These are phyloP conservation scores for Fusarium oligoseptatum DNA, from an alignment of 2,329 filamentous ascomycete genomes.

Conservation along the genomic window DNA sequence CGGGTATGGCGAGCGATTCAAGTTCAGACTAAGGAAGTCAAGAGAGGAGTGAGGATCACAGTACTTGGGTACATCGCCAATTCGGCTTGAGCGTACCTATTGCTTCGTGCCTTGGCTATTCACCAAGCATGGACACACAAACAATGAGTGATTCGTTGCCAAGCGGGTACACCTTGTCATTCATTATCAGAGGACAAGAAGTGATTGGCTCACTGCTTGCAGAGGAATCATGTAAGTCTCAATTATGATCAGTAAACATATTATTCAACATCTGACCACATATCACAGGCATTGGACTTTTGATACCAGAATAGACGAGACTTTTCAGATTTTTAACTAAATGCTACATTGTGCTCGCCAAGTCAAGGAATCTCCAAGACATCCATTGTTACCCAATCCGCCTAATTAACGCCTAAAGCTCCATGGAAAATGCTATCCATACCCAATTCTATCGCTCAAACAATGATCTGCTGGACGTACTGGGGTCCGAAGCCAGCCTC, in stretches of 20 bases:
- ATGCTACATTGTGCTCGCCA: slow-evolving; percentile 21
- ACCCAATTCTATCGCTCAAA: neutral
- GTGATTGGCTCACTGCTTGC: neutral
- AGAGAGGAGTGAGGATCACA: slow-evolving; percentile 6
- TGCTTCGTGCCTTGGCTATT: neutral
- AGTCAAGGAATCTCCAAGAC: slow-evolving; percentile 8
- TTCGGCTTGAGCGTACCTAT: neutral
- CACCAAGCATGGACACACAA: neutral
- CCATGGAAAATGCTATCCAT: slow-evolving; percentile 20
- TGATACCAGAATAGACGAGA: slow-evolving; percentile 29
- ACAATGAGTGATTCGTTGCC: neutral
- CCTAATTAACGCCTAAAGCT: slow-evolving; percentile 36
- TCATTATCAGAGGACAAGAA: neutral
- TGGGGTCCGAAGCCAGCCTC: slow-evolving; percentile 47
- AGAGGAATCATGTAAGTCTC: neutral
- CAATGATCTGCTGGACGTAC: slow-evolving; percentile 52
- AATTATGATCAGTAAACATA: neutral
- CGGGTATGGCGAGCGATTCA: slow-evolving; percentile 44
- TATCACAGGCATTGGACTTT: slow-evolving; percentile 14
- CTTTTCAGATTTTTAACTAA: slow-evolving; percentile 22
- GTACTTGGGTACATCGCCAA: neutral
- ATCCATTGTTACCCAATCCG: slow-evolving; percentile 20
- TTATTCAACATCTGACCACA: slow-evolving; percentile 11
- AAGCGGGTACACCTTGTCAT: neutral
- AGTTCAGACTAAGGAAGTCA: slow-evolving; percentile 39